These are phyloP conservation scores for Apiotrichum brassicae DNA, from an alignment of 1,284 basidiomycete genomes.

Conservation along the genomic window DNA sequence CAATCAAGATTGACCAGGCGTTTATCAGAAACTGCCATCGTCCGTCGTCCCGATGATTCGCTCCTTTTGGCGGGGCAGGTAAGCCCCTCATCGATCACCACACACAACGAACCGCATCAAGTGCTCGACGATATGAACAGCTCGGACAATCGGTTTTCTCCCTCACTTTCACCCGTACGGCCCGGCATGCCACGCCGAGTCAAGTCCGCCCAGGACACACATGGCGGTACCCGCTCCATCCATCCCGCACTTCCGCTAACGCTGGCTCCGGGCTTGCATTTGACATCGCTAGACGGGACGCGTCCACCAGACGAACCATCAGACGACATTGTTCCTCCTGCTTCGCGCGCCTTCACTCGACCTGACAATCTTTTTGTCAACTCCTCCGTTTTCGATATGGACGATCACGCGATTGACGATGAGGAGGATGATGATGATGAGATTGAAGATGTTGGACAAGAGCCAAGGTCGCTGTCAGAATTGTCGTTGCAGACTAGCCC, in stretches of 20 bases:
- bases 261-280: neutral
- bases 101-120: neutral
- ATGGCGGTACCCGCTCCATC: neutral
- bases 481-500: too few species aligned
- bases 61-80: neutral
- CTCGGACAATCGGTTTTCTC: neutral
- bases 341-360: too few species aligned
- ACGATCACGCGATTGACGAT: slow-evolving; percentile 13
- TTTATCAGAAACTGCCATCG: slow-evolving; percentile 11
- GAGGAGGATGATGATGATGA: slow-evolving; percentile 8
- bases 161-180: neutral
- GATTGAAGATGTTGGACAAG: neutral
- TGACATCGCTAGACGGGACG: neutral
- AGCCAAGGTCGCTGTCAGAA: too few species aligned
- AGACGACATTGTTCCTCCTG: too few species aligned
- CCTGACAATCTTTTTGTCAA: neutral
- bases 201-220: slow-evolving; percentile 13
- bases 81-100: neutral
- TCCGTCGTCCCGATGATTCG: slow-evolving; percentile 4
- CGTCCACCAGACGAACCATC: too few species aligned
- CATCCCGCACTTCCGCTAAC: neutral
- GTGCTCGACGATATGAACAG: neutral
- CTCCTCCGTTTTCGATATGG: neutral
- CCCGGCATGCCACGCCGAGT: slow-evolving; percentile 7
- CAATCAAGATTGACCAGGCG: neutral